These are phyloP conservation scores for Alternaria viburni DNA, from an alignment of 2,329 filamentous ascomycete genomes.

Conservation along the genomic window DNA sequence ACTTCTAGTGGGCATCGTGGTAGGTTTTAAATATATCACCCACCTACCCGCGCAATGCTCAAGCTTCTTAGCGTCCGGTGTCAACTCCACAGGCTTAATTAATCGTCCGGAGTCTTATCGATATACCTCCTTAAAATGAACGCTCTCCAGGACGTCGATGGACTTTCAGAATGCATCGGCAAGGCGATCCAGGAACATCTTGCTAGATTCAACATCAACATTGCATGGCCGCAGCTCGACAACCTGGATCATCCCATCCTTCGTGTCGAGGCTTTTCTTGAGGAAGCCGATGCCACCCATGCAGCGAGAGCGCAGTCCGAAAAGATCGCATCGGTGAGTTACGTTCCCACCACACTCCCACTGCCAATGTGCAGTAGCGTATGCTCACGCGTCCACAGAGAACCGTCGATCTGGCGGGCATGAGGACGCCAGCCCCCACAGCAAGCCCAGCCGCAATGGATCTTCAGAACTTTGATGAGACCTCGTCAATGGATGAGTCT, in stretches of 20 bases:
- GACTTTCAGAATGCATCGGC: slow-evolving; percentile 38
- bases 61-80: slow-evolving; percentile 5
- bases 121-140: slow-evolving; percentile 16
- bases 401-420: slow-evolving; percentile 32
- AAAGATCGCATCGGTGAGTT: slow-evolving; percentile 37
- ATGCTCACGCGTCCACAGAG: slow-evolving; percentile 22
- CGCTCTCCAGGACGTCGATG: slow-evolving; percentile 28
- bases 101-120: neutral
- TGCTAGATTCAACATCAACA: slow-evolving; percentile 27
- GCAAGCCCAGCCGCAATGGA: slow-evolving; percentile 23
- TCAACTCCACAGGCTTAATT: neutral
- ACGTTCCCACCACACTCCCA: neutral
- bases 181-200: slow-evolving; percentile 40
- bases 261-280: slow-evolving; percentile 41
- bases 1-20: neutral
- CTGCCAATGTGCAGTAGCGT: neutral
- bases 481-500: slow-evolving; percentile 7
- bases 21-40: neutral
- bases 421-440: slow-evolving; percentile 33
- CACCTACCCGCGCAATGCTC: neutral
- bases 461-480: slow-evolving; percentile 11
- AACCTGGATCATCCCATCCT: slow-evolving; percentile 31
- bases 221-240: slow-evolving; percentile 35
- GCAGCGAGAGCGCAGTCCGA: slow-evolving; percentile 22
- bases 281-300: slow-evolving; percentile 28